phyloP scores from a whole-genome alignment of 2,329 filamentous ascomycete species.

The Podosphaera fusca region DNA sequence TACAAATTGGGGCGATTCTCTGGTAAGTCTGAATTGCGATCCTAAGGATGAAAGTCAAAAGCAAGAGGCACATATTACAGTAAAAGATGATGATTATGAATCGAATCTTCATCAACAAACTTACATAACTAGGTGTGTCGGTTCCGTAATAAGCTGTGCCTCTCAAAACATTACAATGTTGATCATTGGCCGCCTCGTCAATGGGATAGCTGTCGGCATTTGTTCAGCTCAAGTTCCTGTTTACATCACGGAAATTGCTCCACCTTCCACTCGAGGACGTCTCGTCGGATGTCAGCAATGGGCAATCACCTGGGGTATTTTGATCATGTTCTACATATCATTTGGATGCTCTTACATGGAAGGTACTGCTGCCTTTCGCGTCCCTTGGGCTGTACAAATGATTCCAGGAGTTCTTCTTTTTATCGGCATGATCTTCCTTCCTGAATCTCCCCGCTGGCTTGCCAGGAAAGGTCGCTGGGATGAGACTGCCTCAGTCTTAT shows the following conservation, averaged over 20 bases:
- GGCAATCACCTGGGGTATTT: constrained; percentile 43
- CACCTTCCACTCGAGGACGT: constrained; percentile 32
- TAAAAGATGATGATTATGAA: neutral
- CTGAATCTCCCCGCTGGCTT: constrained; percentile 68
- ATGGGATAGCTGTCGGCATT: constrained; percentile 37
- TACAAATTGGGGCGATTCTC: constrained; percentile 24
- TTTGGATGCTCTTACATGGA: constrained; percentile 39
- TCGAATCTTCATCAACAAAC: neutral
- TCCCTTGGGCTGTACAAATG: constrained; percentile 60
- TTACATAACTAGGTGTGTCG: constrained; percentile 21
- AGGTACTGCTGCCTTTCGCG: constrained; percentile 48
- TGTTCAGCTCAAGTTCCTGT: constrained; percentile 44
- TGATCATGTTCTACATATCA: constrained; percentile 48
- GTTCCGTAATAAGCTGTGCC: constrained; percentile 34
- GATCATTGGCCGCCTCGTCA: constrained; percentile 33
- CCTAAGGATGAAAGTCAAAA: neutral
- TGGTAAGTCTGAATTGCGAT: constrained; percentile 15
- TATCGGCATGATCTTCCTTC: constrained; percentile 48
- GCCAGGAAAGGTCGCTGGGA: constrained; percentile 55
- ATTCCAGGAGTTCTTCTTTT: constrained; percentile 57
- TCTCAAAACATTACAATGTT: constrained; percentile 30
- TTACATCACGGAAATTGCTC: constrained; percentile 43
- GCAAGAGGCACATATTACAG: neutral
- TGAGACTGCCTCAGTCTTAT: constrained; percentile 35
- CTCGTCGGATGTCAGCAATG: constrained; percentile 50